Percentiles rank a stretch among this genome's conserved stretches.
These are phyloP conservation scores for Trichoderma lentiforme DNA, from an alignment of 2,329 filamentous ascomycete species.

Conservation along the genomic window DNA sequence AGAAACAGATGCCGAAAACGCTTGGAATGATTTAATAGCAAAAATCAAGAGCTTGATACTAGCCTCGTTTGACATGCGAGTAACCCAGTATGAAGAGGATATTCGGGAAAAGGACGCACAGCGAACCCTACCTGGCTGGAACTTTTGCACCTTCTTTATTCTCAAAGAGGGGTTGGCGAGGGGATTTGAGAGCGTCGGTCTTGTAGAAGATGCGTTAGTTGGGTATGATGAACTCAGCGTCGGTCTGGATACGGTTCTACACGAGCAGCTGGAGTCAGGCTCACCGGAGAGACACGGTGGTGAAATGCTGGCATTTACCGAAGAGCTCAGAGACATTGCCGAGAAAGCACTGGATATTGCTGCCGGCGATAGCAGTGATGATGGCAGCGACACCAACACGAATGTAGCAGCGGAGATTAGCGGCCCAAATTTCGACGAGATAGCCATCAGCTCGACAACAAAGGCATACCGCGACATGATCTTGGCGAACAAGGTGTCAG, in stretches of 20 bases:
- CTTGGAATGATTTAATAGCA: constrained; percentile 78
- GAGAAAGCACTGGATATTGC: constrained; percentile 47
- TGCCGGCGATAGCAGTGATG: constrained; percentile 32
- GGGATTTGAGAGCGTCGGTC: constrained; percentile 91
- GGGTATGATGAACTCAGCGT: constrained; percentile 93
- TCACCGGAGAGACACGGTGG: constrained; percentile 65
- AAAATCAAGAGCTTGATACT: constrained; percentile 88
- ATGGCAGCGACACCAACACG: constrained; percentile 50
- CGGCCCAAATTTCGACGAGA: constrained; percentile 44
- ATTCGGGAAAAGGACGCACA: constrained; percentile 92
- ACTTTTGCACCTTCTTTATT: constrained; percentile 99
- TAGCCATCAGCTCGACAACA: constrained; percentile 59
- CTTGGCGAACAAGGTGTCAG: constrained; percentile 87
- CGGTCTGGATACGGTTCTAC: constrained; percentile 77
- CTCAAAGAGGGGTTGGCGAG: constrained; percentile 91
- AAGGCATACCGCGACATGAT: constrained; percentile 92
- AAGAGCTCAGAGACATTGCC: constrained; percentile 64
- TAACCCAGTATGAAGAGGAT: constrained; percentile 94
- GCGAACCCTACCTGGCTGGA: constrained; percentile 87
- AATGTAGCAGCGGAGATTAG: constrained; percentile 35
- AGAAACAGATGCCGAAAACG: constrained; percentile 72
- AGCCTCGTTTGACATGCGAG: constrained; percentile 83
- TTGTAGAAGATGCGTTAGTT: constrained; percentile 91
- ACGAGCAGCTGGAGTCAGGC: constrained; percentile 63
- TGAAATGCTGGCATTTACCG: constrained; percentile 67